phyloP scores from a whole-genome alignment of 805 yeast species.

The Metschnikowia aberdeeniae region DNA sequence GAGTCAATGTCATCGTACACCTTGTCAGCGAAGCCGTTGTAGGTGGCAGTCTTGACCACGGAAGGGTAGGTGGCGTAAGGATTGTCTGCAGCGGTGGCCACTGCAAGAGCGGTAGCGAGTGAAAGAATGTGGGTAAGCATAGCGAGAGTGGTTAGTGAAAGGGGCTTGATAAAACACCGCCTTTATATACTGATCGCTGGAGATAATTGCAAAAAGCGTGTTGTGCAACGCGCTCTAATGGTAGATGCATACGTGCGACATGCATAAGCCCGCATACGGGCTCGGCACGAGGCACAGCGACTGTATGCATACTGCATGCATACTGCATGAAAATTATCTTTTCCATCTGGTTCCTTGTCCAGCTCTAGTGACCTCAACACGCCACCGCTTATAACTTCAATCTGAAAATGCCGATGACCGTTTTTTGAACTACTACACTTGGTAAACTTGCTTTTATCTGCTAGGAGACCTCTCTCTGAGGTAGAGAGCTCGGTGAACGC shows the following conservation, averaged over 20 bases:
- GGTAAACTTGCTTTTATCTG: too few relatives aligned
- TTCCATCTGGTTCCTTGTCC: not conserved
- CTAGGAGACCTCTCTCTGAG: too few relatives aligned
- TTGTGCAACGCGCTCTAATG: not conserved
- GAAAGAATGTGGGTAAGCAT: constrained; percentile 8
- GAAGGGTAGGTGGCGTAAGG: constrained; percentile 28
- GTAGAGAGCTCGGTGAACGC: too few relatives aligned
- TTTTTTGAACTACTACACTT: too few relatives aligned
- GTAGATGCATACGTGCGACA: not conserved
- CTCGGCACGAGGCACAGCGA: not conserved
- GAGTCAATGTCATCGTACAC: constrained; percentile 27
- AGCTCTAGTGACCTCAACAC: too few relatives aligned
- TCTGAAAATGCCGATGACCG: too few relatives aligned
- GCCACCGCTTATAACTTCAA: too few relatives aligned
- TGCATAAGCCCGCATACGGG: not conserved
- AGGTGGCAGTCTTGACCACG: constrained; percentile 36
- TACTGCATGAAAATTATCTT: not conserved
- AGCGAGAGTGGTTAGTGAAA: not conserved
- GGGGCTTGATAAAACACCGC: not conserved
- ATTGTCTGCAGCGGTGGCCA: constrained; percentile 6
- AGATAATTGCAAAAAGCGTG: not conserved
- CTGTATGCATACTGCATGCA: not conserved
- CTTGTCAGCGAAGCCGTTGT: constrained; percentile 38
- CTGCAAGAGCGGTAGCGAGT: constrained; percentile 8
- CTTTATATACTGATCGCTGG: constrained; percentile 1